Conservation (phyloP, 768 basidiomycete genomes). For the Boletus rubroflammeus region DNA sequence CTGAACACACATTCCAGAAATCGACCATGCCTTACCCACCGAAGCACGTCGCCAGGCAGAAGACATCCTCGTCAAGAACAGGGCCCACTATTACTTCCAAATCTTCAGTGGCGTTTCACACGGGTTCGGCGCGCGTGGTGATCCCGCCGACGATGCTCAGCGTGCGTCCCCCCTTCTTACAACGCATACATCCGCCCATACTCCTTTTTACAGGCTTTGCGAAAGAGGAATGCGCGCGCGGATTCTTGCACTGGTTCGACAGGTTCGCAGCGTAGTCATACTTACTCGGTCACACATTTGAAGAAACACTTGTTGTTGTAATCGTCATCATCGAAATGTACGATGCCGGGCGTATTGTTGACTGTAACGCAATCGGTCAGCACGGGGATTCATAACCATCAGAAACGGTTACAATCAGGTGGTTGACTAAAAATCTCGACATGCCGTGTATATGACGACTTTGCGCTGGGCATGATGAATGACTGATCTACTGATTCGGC, state of each 20-base stretch:
- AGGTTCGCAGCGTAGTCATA: conserved; percentile 34
- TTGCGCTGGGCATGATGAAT: too few relatives aligned
- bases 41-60: conserved; percentile 54
- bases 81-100: conserved; percentile 54
- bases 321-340: conserved; percentile 8
- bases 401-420: not conserved
- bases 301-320: not conserved
- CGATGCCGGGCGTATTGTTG: not conserved
- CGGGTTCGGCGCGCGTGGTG: conserved; percentile 34
- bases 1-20: conserved; percentile 35
- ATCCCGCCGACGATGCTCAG: conserved; percentile 25
- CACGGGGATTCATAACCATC: too few relatives aligned
- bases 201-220: conserved; percentile 45
- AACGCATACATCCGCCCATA: not conserved
- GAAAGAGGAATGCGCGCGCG: conserved; percentile 54
- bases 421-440: too few relatives aligned
- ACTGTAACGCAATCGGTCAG: not conserved
- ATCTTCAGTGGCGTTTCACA: conserved; percentile 46
- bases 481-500: too few relatives aligned
- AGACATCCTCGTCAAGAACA: conserved; percentile 49
- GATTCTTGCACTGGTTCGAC: conserved; percentile 49
- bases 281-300: not conserved
- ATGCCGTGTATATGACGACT: too few relatives aligned
- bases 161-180: conserved; percentile 7
- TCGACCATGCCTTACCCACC: conserved; percentile 50